phyloP scores from a whole-genome alignment of 306 rosid species.

The Fragaria iinumae region DNA sequence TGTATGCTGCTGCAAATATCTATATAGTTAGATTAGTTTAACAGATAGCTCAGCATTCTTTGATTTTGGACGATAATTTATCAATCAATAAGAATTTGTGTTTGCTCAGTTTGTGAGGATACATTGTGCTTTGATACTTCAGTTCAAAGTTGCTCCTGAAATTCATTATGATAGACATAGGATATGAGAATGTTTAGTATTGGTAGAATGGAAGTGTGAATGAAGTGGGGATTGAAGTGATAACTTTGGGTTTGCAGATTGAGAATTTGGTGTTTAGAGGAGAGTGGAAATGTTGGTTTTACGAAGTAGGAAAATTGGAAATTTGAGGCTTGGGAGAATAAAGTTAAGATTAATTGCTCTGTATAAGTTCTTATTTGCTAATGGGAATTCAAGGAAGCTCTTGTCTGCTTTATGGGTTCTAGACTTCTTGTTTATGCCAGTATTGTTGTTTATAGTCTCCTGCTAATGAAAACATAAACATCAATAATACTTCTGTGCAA shows the following conservation, averaged over 20 bases:
- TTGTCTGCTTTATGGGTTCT: background rate
- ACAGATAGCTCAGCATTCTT: constrained; percentile 13
- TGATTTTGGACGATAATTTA: constrained; percentile 6
- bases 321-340: background rate
- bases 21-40: constrained; percentile 7
- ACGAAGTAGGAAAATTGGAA: background rate
- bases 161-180: background rate
- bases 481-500: background rate
- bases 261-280: constrained; percentile 1
- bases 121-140: background rate
- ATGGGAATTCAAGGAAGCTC: background rate
- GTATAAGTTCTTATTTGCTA: background rate
- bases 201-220: background rate
- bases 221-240: background rate
- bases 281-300: background rate
- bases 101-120: constrained; percentile 5
- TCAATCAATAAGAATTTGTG: constrained; percentile 14
- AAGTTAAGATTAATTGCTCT: background rate
- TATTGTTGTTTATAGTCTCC: background rate
- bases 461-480: background rate
- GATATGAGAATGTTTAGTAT: background rate
- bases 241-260: background rate
- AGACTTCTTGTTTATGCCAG: background rate
- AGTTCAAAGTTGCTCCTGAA: background rate
- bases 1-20: constrained; percentile 14